phyloP scores from a whole-genome alignment of 1,284 basidiomycete genomes.

The Pascua guehoae region DNA sequence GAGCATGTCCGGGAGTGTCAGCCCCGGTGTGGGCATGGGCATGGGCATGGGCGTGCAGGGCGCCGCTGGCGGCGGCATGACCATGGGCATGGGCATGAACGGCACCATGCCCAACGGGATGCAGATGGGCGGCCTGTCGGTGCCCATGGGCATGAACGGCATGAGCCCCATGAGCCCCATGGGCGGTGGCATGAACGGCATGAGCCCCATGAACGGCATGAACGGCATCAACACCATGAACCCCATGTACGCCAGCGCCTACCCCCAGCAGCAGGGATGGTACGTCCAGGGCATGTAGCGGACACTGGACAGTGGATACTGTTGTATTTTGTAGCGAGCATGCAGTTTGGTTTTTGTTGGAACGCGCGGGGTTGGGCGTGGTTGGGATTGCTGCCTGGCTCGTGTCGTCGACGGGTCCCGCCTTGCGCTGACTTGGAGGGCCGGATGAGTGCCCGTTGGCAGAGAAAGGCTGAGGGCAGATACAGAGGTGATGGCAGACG shows the following conservation, averaged over 20 bases:
- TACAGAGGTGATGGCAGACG: too few relatives aligned
- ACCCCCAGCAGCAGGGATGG: too few relatives aligned
- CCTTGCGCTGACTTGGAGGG: too few relatives aligned
- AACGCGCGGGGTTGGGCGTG: too few relatives aligned
- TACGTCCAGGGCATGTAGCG: neutral
- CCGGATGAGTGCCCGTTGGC: too few relatives aligned
- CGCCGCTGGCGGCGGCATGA: neutral
- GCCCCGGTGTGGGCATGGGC: slow-evolving; percentile 5
- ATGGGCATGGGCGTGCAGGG: slow-evolving; percentile 3
- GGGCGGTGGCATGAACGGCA: slow-evolving; percentile 2
- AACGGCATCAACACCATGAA: neutral
- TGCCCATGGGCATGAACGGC: slow-evolving; percentile 3
- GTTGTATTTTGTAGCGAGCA: too few relatives aligned
- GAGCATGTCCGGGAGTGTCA: neutral
- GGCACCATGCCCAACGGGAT: neutral
- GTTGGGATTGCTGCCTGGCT: too few relatives aligned
- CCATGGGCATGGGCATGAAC: slow-evolving; percentile 7
- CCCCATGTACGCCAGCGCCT: too few relatives aligned
- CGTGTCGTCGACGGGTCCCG: too few relatives aligned
- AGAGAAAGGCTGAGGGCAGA: too few relatives aligned
- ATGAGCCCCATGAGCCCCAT: neutral
- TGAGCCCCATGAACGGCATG: slow-evolving; percentile 1
- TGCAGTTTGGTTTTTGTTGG: too few relatives aligned
- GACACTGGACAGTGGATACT: too few relatives aligned
- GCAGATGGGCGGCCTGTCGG: neutral